Conservation (phyloP, 352 stramenopile genomes). For the Pythium chondricola region DNA sequence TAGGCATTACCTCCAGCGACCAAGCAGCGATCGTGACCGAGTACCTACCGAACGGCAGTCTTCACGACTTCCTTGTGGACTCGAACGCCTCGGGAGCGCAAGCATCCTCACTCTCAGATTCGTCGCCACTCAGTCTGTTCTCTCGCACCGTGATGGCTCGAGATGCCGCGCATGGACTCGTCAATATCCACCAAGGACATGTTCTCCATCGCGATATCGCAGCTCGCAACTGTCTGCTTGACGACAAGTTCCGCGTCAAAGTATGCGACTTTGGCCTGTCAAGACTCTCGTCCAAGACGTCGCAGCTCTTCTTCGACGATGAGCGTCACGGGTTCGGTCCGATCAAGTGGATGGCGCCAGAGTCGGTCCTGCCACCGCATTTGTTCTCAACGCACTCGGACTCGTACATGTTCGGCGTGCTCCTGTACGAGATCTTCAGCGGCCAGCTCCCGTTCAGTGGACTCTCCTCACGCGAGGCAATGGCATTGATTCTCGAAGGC, state of each 20-base stretch:
- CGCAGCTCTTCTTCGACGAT: slow-evolving; percentile 46
- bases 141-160: slow-evolving; percentile 60
- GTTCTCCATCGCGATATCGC: slow-evolving; percentile 67
- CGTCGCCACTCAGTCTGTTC: slow-evolving; percentile 30
- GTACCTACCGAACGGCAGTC: slow-evolving; percentile 59
- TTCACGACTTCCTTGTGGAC: slow-evolving; percentile 35
- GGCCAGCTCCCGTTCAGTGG: slow-evolving; percentile 45
- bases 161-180: slow-evolving; percentile 55
- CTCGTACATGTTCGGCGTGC: slow-evolving; percentile 70
- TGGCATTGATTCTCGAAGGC: slow-evolving; percentile 54
- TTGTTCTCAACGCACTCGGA: slow-evolving; percentile 68
- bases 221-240: slow-evolving; percentile 62
- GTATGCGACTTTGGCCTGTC: slow-evolving; percentile 69
- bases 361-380: slow-evolving; percentile 57
- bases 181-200: slow-evolving; percentile 56
- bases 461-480: slow-evolving; percentile 46
- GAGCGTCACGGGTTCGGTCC: slow-evolving; percentile 50
- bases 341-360: slow-evolving; percentile 71
- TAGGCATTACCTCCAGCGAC: slow-evolving; percentile 31
- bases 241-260: slow-evolving; percentile 58
- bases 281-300: slow-evolving; percentile 26
- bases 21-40: slow-evolving; percentile 45
- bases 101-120: not conserved
- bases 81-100: slow-evolving; percentile 2
- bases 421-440: slow-evolving; percentile 75